These are phyloP conservation scores for Collariella sp. DNA, from an alignment of 495 filamentous ascomycete species.

Conservation along the genomic window DNA sequence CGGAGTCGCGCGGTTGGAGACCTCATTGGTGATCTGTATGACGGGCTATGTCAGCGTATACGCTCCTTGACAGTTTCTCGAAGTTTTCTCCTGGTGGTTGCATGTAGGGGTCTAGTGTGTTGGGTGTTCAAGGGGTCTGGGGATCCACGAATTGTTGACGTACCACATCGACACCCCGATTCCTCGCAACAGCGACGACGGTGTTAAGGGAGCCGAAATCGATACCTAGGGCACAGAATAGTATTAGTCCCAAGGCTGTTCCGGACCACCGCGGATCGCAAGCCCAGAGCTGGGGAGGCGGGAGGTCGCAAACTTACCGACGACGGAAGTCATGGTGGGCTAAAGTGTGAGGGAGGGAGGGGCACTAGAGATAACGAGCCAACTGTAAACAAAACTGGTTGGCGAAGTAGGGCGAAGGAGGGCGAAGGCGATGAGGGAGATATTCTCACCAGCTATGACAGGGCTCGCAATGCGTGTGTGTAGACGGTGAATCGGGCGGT, in stretches of 20 bases:
- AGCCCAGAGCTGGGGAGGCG: neutral
- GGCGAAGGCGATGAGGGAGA: neutral
- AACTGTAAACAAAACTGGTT: slow-evolving; percentile 24
- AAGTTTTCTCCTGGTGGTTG: neutral
- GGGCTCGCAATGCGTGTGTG: slow-evolving; percentile 3
- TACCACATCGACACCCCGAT: slow-evolving; percentile 98
- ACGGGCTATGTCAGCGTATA: neutral
- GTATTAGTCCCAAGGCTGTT: slow-evolving; percentile 5
- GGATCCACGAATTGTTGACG: slow-evolving; percentile 35
- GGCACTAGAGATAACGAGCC: slow-evolving; percentile 12
- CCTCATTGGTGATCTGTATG: slow-evolving; percentile 89
- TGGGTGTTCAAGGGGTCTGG: neutral
- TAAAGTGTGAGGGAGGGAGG: slow-evolving; percentile 20
- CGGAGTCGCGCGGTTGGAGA: slow-evolving; percentile 97
- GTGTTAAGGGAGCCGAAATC: slow-evolving; percentile 97
- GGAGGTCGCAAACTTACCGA: slow-evolving; percentile 27
- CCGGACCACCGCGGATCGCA: neutral
- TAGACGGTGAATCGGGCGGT: slow-evolving; percentile 7
- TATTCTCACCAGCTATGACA: slow-evolving; percentile 4
- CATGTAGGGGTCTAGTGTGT: neutral
- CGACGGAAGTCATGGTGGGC: slow-evolving; percentile 41
- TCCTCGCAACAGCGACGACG: slow-evolving; percentile 92
- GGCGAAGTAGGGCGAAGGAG: neutral
- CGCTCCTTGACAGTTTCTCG: neutral
- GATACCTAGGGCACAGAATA: slow-evolving; percentile 47